Evolutionary conservation across 2,329 filamentous ascomycete genomes (phyloP).

Genomic region (Zymoseptoria brevis): DNA sequence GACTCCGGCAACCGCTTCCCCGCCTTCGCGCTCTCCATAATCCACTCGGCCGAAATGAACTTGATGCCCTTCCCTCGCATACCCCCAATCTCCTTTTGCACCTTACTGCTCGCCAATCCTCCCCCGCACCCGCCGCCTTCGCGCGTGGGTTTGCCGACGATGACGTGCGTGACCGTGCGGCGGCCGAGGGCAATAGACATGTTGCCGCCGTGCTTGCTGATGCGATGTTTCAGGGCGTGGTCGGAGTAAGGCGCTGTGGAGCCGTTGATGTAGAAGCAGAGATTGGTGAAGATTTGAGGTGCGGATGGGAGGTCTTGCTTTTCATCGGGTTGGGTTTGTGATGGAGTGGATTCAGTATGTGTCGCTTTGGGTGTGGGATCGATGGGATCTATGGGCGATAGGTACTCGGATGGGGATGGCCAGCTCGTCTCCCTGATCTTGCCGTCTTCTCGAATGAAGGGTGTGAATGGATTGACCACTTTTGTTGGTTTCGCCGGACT

Average conservation of each 20-base stretch:
- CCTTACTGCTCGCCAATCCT: conserved; percentile 66
- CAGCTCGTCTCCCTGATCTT: conserved; percentile 27
- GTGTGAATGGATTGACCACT: conserved; percentile 26
- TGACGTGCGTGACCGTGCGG: conserved; percentile 74
- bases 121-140: conserved; percentile 54
- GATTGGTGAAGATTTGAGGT: conserved; percentile 46
- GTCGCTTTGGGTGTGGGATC: neutral
- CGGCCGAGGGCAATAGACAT: conserved; percentile 65
- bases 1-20: conserved; percentile 68
- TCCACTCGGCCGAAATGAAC: conserved; percentile 77
- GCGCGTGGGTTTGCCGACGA: conserved; percentile 54
- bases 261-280: conserved; percentile 79
- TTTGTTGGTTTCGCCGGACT: conserved; percentile 12
- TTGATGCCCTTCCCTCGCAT: conserved; percentile 63
- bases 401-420: conserved; percentile 26
- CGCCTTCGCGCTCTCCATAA: conserved; percentile 72
- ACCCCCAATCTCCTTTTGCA: conserved; percentile 69
- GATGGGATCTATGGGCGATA: conserved; percentile 19
- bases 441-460: conserved; percentile 23
- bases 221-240: conserved; percentile 71
- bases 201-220: conserved; percentile 65
- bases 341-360: neutral
- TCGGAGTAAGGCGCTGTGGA: conserved; percentile 81
- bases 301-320: neutral
- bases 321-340: neutral